These are phyloP conservation scores for Fusarium dlaminii DNA, from an alignment of 2,329 filamentous ascomycete species.

Conservation along the genomic window DNA sequence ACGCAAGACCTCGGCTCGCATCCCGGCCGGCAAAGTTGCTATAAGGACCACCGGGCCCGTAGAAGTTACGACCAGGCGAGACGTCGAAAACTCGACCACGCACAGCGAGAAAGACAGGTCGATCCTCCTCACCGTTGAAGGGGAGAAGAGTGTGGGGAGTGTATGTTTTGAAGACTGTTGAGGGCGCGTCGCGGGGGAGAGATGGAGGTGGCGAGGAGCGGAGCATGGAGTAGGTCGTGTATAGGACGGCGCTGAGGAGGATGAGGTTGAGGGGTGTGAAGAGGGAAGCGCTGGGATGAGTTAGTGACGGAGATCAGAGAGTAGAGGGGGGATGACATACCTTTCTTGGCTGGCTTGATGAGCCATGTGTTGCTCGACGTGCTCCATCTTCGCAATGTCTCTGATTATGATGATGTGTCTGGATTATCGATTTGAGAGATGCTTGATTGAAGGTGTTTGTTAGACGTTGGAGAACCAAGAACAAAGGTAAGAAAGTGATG, in stretches of 20 bases:
- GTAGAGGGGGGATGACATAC: constrained; percentile 27
- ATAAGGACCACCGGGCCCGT: constrained; percentile 94
- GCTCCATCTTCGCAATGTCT: constrained; percentile 57
- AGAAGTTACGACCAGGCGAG: constrained; percentile 86
- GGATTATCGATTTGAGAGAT: not conserved
- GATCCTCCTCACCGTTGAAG: constrained; percentile 79
- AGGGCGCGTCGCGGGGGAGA: constrained; percentile 63
- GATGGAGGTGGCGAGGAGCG: constrained; percentile 57
- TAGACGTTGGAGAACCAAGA: not conserved
- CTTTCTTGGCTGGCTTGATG: constrained; percentile 62
- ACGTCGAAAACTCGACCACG: constrained; percentile 94
- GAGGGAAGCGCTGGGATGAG: constrained; percentile 52
- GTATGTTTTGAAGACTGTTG: constrained; percentile 73
- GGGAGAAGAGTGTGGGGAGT: constrained; percentile 84
- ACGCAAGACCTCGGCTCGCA: constrained; percentile 86
- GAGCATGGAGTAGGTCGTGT: constrained; percentile 67
- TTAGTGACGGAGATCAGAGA: not conserved
- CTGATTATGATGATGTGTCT: not conserved
- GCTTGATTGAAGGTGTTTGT: not conserved
- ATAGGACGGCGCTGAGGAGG: constrained; percentile 64
- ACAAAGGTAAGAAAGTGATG: constrained; percentile 2
- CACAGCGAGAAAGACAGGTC: constrained; percentile 89
- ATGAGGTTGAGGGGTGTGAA: constrained; percentile 71
- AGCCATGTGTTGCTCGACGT: constrained; percentile 65
- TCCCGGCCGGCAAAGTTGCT: constrained; percentile 96